Conservation (phyloP, 2,329 filamentous ascomycete genomes). For the Aspergillus sp. region DNA sequence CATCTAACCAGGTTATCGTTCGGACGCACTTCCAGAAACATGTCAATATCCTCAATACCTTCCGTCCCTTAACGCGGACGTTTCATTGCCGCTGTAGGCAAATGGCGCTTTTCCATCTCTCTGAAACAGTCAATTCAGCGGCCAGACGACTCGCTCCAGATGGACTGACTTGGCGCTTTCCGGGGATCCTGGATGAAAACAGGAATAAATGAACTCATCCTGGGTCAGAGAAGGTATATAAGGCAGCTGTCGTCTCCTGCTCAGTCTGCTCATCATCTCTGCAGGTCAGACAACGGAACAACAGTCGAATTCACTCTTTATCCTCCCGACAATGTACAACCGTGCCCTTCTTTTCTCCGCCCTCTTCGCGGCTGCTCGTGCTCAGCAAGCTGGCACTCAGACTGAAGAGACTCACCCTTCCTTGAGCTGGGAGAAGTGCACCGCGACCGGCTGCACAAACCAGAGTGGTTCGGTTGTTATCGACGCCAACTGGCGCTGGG, state of each 20-base stretch:
- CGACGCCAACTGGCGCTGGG: slow-evolving; percentile 56
- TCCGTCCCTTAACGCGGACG: no score
- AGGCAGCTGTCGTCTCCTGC: slow-evolving; percentile 2
- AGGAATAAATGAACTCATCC: background rate
- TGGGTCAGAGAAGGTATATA: slow-evolving; percentile 14
- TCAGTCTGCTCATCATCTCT: slow-evolving; percentile 15
- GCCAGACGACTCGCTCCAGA: slow-evolving; percentile 9
- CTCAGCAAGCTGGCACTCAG: slow-evolving; percentile 29
- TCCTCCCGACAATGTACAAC: slow-evolving; percentile 22
- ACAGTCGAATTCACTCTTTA: slow-evolving; percentile 6
- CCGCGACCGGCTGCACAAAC: slow-evolving; percentile 48
- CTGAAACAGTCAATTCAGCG: slow-evolving; percentile 12
- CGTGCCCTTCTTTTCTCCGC: slow-evolving; percentile 25
- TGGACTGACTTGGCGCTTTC: background rate
- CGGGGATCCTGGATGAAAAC: background rate
- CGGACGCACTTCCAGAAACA: no score
- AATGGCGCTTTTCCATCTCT: background rate
- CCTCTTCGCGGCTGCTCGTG: slow-evolving; percentile 17
- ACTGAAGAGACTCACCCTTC: slow-evolving; percentile 42
- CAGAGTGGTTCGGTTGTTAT: slow-evolving; percentile 51
- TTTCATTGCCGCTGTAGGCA: no score
- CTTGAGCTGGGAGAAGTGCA: slow-evolving; percentile 52
- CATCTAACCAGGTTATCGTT: no score
- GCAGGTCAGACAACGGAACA: slow-evolving; percentile 20
- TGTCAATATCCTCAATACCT: no score